A percentile compares a stretch with the other conserved stretches of the same genome.
phyloP scores from a whole-genome alignment of 208 protist species.

The Leishmania guyanensis region DNA sequence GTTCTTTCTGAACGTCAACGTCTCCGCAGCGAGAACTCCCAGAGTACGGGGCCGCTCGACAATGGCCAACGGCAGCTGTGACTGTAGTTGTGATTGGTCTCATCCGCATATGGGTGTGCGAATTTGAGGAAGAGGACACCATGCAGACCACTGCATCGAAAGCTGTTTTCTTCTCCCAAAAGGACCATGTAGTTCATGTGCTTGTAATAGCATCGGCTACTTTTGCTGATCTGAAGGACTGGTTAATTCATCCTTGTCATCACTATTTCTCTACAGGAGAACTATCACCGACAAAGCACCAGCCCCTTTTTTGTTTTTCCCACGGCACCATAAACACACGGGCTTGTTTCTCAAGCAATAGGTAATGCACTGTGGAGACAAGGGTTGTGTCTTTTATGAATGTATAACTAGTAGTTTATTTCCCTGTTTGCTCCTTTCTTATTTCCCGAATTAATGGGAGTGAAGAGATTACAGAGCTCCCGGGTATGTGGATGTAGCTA shows the following conservation, averaged over 20 bases:
- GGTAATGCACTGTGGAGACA: background rate
- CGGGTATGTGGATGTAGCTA: background rate
- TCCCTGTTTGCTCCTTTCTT: background rate
- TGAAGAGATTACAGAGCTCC: background rate
- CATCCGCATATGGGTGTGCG: background rate
- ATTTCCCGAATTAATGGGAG: background rate
- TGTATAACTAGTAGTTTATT: background rate
- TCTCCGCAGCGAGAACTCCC: conserved; percentile 27
- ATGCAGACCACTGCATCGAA: background rate
- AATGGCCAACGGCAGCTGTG: background rate
- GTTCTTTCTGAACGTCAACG: conserved; percentile 47
- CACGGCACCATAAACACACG: background rate
- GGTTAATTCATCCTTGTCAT: background rate
- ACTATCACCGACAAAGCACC: background rate
- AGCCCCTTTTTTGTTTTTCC: background rate
- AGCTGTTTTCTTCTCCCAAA: background rate
- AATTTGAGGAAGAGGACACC: background rate
- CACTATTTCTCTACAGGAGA: background rate
- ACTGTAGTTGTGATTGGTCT: background rate
- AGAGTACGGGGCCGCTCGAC: background rate
- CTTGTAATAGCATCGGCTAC: conserved; percentile 2
- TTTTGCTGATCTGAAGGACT: background rate
- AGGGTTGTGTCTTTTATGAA: background rate
- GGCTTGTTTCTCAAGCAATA: background rate
- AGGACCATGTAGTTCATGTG: background rate